Evolutionary conservation across 768 basidiomycete species (phyloP), one percentile per base, ranked within the genome.

Genomic region (Amanita pallidorosea): DNA sequence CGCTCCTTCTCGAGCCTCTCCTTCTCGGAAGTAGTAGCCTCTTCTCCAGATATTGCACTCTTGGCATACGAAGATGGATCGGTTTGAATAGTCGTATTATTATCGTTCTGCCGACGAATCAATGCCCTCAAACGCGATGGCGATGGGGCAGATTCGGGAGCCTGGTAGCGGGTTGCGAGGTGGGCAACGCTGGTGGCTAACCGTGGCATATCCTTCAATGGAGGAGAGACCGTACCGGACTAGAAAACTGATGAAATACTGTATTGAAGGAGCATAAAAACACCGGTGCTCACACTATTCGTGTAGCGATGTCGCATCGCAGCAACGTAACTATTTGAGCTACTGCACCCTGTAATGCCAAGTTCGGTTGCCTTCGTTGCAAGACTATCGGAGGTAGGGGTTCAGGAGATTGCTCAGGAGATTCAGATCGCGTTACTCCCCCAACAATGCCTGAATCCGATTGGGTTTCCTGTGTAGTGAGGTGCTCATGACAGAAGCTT

Each of bases 101-200:
- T 29, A 9, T 51, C 34, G 22, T 18, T 36, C 35, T 51, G 50
- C 31, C 22, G 43, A n/a, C 42, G 41, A 33, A 50, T 20, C 4
- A 43, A 20, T 22, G 42, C 23, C 41, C 23, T 37, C 12, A 31
- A 7, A 2, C 36, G 45, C 33, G 45, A 25, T 15, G 78, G 72
- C 3, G 74, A 72, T n/a, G 66, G 57, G 41, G 68, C 71, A 11
- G 61, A 63, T 22, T 75, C 75, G 1, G 58, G 49, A 5, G 75
- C 62, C 56, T 79, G 74, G 55, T 85, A 88, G 29, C 78, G 77
- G 35, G 73, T 74, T 2, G 85, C 83, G 11, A 88, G 65, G 55
- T 79, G 73, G n/a, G n/a, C n/a, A n/a, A 86, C 85, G 40, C 79
- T 85, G 47, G 76, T 63, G 1, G 83, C 79, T 22, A 85, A 62